Evolutionary conservation across 1,284 basidiomycete species (phyloP), one percentile per base, ranked within the genome.

Genomic region (Ustilago esculenta): DNA sequence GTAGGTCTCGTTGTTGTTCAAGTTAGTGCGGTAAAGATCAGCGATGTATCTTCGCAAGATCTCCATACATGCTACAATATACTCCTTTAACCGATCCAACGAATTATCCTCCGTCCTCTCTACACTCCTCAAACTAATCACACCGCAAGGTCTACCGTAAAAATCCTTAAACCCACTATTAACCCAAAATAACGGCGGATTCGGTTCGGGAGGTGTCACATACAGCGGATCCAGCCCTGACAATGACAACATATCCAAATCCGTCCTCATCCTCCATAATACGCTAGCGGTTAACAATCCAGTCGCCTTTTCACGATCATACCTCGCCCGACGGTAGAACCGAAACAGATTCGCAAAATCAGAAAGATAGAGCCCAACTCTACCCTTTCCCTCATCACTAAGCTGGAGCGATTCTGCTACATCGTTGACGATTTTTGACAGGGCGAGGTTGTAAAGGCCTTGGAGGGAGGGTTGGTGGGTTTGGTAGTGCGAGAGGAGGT

Each of bases 51-150:
- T 56, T 17, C 80, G 57, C 33, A 75, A 55, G 20, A 79, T 65
- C 57, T 82, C 81, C 55, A 81, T 73, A 29, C 59, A 69, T 11
- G 72, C 79, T 21, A 80, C 77, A 17, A 82, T 77, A 56, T 72
- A 79, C 51, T 80, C 73, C 40, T 78, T 79, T 34, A 79, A 46
- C 51, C 79, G 73, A 23, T 79, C 76, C 29, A 81, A 58, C 4
- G 69, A 44, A 36, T 72, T 71, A 2, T 75, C 68, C 0, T 55
- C 65, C 5, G 67, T 73, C 11, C 80, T 52, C 50, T 79, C 78
- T 10, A 81, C 58, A 18, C 66, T 60, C 29, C 70, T 60, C 11
- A 82, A 60, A 32, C 55, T 72, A 61, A 82, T 72, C 15, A 79
- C 39, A 9, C 76, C 75, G 29, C 72, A 73, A 1, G 79, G 80